Evolutionary conservation across 352 stramenopile genomes (phyloP), one percentile per base, ranked within the genome.

Genomic region (Phytophthora fragariaefolia): DNA sequence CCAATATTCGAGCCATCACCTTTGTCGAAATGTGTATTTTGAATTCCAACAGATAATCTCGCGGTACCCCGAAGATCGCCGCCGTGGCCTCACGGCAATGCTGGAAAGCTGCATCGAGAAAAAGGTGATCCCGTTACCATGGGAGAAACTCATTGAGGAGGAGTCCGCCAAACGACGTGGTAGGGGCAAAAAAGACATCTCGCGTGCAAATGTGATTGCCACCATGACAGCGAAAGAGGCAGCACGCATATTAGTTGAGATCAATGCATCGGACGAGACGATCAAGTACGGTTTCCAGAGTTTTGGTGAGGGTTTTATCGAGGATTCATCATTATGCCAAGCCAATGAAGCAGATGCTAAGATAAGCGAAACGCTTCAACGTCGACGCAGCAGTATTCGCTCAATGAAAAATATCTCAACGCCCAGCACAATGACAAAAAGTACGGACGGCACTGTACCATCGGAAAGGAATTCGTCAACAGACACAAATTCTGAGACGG

Each of bases 1-100:
- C 58, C 20, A 74, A 26, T 30, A 32, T 78, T 5, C 66, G 62
- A 38, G 65, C 71, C 1, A 7, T 50, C 0, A 72, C 66, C 0
- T 78, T 66, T 34, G 65, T 71, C 10, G 69, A 73, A 22, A 63
- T 76, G 27, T 68, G 63, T 10, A 34, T 69, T 3, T 40, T 71
- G n/a, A 24, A 5, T 71, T 71, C 6, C 64, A 72, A 26, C 9
- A 22, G 4, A 36, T 42, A 6, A 42, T 54, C 8, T 54, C 23
- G 6, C 47, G 47, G 9, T 59, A 53, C 22, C 58, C 36, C 2
- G 32, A 53, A 8, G 58, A 66, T n/a, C 34, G 58, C 12, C 38
- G 36, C 2, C 48, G 26, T 6, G 58, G 58, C n/a, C n/a, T n/a
- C n/a, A n/a, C n/a, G n/a, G n/a, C n/a, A n/a, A 59, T 66, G 24